A percentile compares a stretch with the other conserved stretches of the same genome.
Evolutionary conservation across 129 eudicot genomes (phyloP).

Genomic region (Solidago caesia): DNA sequence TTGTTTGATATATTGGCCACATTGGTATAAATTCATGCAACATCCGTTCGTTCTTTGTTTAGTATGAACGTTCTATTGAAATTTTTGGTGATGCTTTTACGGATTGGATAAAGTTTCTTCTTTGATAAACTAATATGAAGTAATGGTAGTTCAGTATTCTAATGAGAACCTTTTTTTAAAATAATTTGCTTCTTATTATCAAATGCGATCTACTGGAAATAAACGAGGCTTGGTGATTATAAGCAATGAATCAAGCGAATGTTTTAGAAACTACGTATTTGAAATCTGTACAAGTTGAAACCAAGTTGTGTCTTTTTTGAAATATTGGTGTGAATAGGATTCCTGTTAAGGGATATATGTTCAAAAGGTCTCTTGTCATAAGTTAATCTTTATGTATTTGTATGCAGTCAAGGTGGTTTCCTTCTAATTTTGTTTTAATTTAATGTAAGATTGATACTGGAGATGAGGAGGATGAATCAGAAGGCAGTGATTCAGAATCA

Average conservation of each 20-base stretch:
- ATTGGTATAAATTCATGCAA: too few relatives aligned
- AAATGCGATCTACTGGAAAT: background rate
- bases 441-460: conserved; percentile 66
- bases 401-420: conserved; percentile 1
- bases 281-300: background rate
- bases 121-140: too few relatives aligned
- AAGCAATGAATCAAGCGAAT: background rate
- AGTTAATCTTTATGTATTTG: background rate
- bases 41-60: background rate
- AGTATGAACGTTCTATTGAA: too few relatives aligned
- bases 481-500: conserved; percentile 61
- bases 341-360: background rate
- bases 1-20: too few relatives aligned
- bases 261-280: background rate
- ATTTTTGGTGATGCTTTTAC: too few relatives aligned
- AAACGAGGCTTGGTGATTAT: background rate
- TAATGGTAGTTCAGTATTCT: too few relatives aligned
- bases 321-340: background rate
- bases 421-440: conserved; percentile 10
- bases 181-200: too few relatives aligned
- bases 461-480: conserved; percentile 57
- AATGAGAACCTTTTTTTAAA: too few relatives aligned
- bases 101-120: too few relatives aligned
- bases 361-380: background rate
- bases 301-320: background rate